Conservation (phyloP, 176 grass and related monocot species). For the Coix lacrymajobi region DNA sequence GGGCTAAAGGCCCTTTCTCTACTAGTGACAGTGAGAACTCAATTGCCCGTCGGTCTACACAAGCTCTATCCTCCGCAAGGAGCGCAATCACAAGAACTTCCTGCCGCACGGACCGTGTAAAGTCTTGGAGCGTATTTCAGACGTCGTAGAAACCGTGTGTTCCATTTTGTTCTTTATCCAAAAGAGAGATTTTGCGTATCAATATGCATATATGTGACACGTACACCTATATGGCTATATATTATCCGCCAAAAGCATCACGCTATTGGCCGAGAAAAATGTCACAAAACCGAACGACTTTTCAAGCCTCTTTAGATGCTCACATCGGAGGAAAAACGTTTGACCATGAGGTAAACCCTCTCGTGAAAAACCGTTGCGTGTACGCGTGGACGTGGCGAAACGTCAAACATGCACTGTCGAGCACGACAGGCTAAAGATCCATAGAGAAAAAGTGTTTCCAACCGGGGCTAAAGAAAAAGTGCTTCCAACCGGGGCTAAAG, state of each 20-base stretch:
- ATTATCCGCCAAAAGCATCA: neutral
- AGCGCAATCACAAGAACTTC: neutral
- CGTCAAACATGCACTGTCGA: too few species aligned
- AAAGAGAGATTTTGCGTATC: neutral
- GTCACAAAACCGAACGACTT: neutral
- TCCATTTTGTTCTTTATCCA: neutral
- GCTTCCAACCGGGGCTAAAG: too few species aligned
- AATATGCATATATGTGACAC: too few species aligned
- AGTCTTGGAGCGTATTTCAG: neutral
- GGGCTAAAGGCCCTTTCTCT: too few species aligned
- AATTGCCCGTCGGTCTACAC: too few species aligned
- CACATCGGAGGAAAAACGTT: too few species aligned
- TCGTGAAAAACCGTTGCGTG: neutral
- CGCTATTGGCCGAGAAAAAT: neutral
- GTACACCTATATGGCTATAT: too few species aligned
- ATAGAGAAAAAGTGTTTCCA: too few species aligned
- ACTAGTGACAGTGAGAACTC: too few species aligned
- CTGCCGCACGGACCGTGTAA: neutral
- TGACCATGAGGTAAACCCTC: neutral
- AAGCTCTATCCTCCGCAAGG: neutral
- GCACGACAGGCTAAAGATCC: too few species aligned
- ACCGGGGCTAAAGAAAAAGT: too few species aligned
- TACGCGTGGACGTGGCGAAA: neutral
- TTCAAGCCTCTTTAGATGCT: neutral
- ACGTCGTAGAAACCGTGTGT: neutral